phyloP scores from a whole-genome alignment of 352 stramenopile species.

The Peronospora farinosa region DNA sequence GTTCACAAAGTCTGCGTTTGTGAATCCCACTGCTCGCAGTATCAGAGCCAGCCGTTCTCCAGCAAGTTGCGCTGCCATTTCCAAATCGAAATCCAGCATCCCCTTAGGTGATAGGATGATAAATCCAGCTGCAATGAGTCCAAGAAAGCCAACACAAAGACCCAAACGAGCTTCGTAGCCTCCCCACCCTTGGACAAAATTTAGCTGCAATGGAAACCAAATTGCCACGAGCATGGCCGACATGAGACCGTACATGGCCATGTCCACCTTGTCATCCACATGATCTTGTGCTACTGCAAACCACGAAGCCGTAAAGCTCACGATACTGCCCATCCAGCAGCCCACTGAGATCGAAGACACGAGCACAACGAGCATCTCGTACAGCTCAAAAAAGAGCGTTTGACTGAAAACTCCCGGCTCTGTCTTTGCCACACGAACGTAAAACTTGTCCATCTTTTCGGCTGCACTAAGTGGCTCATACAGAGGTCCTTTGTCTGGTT shows the following conservation, averaged over 20 bases:
- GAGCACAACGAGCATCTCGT: constrained; percentile 76
- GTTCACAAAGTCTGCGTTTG: constrained; percentile 50
- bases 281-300: constrained; percentile 1
- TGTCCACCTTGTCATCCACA: constrained; percentile 29
- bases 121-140: constrained; percentile 54
- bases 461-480: constrained; percentile 39
- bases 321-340: constrained; percentile 37
- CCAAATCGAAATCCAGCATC: constrained; percentile 65
- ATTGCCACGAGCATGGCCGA: constrained; percentile 58
- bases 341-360: constrained; percentile 46
- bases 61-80: constrained; percentile 34
- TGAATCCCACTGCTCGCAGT: constrained; percentile 51
- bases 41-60: constrained; percentile 43
- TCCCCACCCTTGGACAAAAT: constrained; percentile 51
- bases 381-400: constrained; percentile 77
- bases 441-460: constrained; percentile 69
- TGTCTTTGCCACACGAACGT: constrained; percentile 62
- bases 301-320: constrained; percentile 34
- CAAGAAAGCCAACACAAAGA: constrained; percentile 45
- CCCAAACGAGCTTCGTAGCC: constrained; percentile 60
- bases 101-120: constrained; percentile 51
- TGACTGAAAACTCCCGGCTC: constrained; percentile 58
- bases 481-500: constrained; percentile 8
- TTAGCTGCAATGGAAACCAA: constrained; percentile 72
- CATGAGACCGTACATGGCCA: constrained; percentile 60